Base-by-base conservation (phyloP, 1,284 basidiomycete genomes). In the Apiotrichum sp. region DNA sequence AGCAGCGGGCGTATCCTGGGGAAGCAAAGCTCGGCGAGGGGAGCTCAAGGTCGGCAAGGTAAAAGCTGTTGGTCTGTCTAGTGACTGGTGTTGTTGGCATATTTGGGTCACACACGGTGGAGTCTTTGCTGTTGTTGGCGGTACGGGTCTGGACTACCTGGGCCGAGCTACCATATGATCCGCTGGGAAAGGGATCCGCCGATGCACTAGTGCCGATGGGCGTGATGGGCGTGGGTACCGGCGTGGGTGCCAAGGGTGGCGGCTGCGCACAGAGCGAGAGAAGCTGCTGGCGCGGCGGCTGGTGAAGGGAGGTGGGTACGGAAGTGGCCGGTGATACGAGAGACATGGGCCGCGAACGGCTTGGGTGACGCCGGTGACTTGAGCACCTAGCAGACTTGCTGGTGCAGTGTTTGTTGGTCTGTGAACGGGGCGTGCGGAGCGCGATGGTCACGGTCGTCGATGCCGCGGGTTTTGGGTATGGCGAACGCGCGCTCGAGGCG, bases 31-130 rank as follows among this genome's bases (percentile, higher is more conserved):
- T 44, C 2, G 39, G 49, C 22, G 40, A 33, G 4, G 47, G 31
- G 13, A 34, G 47, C 6, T 40, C 47, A 7, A 47, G 42, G 52
- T 59, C 55, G 29, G 31, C 53, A 13, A 56, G 49, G 40, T 53
- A 59, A 47, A 59, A 59, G 31, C 54, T 47, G 47, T 14, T n/a
- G 13, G 34, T 16, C 4, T 47, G 45, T 4, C 34, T 9, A 33
- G 46, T 22, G 14, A 14, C 33, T 2, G 47, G 9, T 9, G 47
- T 16, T 4, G 29, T 35, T 4, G 45, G 45, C 33, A 29, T 29
- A 4, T 36, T 22, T 4, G 47, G 35, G 16, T 31, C 47, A 36
- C 35, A 36, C 35, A 11, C 35, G 35, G 11, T 36, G 35, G 11
- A 6, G 6, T 36, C 35, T n/a, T n/a, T n/a, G n/a, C n/a, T 11